Evolutionary conservation across 2,329 filamentous ascomycete species (phyloP).

Genomic region (Teratosphaeria zuluensis): DNA sequence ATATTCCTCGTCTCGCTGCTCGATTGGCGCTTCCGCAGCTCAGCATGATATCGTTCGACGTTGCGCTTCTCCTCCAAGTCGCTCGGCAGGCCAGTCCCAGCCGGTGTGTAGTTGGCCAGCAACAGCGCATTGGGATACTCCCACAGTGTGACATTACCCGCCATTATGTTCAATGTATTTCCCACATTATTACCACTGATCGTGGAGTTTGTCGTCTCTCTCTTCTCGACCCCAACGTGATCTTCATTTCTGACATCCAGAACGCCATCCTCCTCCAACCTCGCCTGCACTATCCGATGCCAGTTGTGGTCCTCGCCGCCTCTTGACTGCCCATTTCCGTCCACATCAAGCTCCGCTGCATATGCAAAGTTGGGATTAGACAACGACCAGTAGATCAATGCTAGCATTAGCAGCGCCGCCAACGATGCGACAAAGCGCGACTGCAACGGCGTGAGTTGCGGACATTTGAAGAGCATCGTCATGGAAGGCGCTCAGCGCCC

Average conservation of each 20-base stretch:
- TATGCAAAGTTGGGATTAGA: slow-evolving; percentile 52
- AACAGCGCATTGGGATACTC: slow-evolving; percentile 51
- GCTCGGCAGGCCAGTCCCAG: slow-evolving; percentile 21
- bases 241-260: slow-evolving; percentile 35
- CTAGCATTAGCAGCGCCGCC: slow-evolving; percentile 49
- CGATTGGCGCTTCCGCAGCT: slow-evolving; percentile 16
- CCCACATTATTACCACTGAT: slow-evolving; percentile 54
- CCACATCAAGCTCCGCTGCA: slow-evolving; percentile 45
- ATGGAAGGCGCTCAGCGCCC: slow-evolving; percentile 1
- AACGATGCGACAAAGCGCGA: slow-evolving; percentile 62
- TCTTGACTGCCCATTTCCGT: slow-evolving; percentile 25
- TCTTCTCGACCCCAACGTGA: slow-evolving; percentile 6
- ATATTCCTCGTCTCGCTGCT: slow-evolving; percentile 39
- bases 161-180: slow-evolving; percentile 47
- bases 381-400: slow-evolving; percentile 53
- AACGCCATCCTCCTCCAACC: slow-evolving; percentile 18
- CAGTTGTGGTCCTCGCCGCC: slow-evolving; percentile 38
- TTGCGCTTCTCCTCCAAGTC: slow-evolving; percentile 6
- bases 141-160: slow-evolving; percentile 55
- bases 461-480: slow-evolving; percentile 28
- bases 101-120: slow-evolving; percentile 32
- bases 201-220: slow-evolving; percentile 20
- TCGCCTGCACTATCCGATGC: slow-evolving; percentile 34
- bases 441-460: slow-evolving; percentile 57
- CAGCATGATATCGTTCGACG: slow-evolving; percentile 9